Base-by-base conservation (phyloP, 2,329 filamentous ascomycete species). In the Trichoderma sp. region DNA sequence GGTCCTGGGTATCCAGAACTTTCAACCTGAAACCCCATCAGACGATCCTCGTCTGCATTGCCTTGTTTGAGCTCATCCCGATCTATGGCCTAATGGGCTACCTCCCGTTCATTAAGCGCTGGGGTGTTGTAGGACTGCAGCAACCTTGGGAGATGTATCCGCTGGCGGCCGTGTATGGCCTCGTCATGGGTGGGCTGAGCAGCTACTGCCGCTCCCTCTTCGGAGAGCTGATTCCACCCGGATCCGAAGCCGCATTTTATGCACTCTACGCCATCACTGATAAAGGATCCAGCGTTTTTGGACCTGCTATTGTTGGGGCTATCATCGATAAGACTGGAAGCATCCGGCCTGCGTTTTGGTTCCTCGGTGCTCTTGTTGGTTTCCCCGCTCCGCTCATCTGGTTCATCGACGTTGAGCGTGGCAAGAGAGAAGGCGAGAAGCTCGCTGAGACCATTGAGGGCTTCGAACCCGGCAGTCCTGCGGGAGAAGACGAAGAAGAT, bases 101-200 rank as follows among this genome's bases (percentile, higher is more conserved):
- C 81, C 88, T 98, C 18, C 95, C 95, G 0, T 91, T 94, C 7
- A 89, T 99, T 64, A 89, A 91, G 79, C 86, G 88, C 8, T 91
- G 93, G 84, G 95, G 95, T 0, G 91, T 94, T 6, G 85, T 95
- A 56, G 97, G 97, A 1, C 88, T 99, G n/a, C 95, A 98, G 83
- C 92, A 97, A 82, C 93, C 94, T 3, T 98, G 95, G 94, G 97
- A 99, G 80, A 98, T 99, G 94, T 98, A 97, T 80, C 94, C 94
- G 0, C 85, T 99, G 1, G 95, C 95, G 0, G 93, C 94, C 3
- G 91, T 98, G 14, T 98, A 98, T 83, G 97, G 97, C 0, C 91
- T 99, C 67, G 95, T 98, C 2, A 91, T 98, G 35, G 97, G 97
- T n/a, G 97, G 97, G 0, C 86, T 99, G 56, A 95, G 94, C 75